Evolutionary conservation across 2,329 filamentous ascomycete species (phyloP).

Genomic region (Akanthomyces lecanii): DNA sequence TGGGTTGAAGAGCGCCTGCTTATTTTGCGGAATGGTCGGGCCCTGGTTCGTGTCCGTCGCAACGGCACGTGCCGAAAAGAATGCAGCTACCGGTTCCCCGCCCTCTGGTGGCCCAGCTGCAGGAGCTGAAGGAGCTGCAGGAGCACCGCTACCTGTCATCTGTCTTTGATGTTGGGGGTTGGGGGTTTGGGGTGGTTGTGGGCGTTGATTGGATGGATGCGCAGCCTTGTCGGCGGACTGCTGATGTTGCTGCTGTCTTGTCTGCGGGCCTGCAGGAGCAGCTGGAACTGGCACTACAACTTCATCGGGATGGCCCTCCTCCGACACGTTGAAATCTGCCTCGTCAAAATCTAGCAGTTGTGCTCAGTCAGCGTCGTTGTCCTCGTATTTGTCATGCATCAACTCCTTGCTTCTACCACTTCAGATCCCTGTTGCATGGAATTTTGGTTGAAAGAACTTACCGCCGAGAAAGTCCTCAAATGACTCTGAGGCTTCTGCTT

Average conservation of each 20-base stretch:
- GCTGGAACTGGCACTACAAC: slow-evolving; percentile 33
- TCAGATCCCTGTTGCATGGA: not conserved
- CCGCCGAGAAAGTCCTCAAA: slow-evolving; percentile 50
- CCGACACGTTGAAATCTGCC: slow-evolving; percentile 66
- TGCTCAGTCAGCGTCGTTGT: not conserved
- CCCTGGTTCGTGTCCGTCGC: slow-evolving; percentile 2
- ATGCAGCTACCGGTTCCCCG: slow-evolving; percentile 14
- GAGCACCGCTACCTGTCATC: not conserved
- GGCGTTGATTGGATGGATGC: not conserved
- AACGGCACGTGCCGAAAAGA: slow-evolving; percentile 17
- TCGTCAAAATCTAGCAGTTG: slow-evolving; percentile 62
- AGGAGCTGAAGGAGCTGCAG: not conserved
- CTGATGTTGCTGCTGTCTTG: slow-evolving; percentile 2
- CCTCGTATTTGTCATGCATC: not conserved
- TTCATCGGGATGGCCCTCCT: slow-evolving; percentile 73
- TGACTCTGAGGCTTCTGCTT: slow-evolving; percentile 30
- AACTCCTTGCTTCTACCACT: not conserved
- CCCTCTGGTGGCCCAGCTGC: not conserved
- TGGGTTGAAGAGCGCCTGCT: slow-evolving; percentile 61
- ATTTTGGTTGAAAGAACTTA: slow-evolving; percentile 25
- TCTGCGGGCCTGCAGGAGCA: not conserved
- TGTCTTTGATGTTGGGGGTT: slow-evolving; percentile 6
- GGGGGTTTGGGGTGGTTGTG: slow-evolving; percentile 15
- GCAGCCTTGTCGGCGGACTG: not conserved
- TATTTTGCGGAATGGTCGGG: slow-evolving; percentile 37